Evolutionary conservation across 2,329 filamentous ascomycete species (phyloP).

Genomic region (Curvularia eragrostidis): DNA sequence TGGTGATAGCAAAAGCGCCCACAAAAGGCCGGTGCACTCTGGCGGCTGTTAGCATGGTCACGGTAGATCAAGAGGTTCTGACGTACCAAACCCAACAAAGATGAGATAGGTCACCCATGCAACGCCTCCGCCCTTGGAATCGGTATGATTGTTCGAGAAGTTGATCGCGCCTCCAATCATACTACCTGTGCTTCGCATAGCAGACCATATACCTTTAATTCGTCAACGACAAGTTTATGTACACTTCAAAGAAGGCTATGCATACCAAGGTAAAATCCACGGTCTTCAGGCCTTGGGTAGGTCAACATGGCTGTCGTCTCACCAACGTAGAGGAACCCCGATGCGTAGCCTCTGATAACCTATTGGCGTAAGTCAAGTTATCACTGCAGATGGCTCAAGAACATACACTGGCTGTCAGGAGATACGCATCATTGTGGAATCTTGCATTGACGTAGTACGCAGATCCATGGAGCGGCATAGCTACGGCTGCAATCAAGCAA

Average conservation of each 20-base stretch:
- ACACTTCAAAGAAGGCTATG: not conserved
- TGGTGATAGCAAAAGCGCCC: slow-evolving; percentile 13
- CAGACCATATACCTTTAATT: slow-evolving; percentile 16
- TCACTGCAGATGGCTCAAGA: not conserved
- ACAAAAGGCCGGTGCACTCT: slow-evolving; percentile 17
- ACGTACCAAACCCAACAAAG: slow-evolving; percentile 16
- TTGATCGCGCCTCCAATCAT: slow-evolving; percentile 20
- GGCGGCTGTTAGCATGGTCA: not conserved
- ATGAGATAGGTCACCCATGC: slow-evolving; percentile 18
- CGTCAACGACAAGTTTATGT: not conserved
- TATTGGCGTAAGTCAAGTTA: not conserved
- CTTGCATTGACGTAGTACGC: slow-evolving; percentile 18
- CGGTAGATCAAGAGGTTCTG: not conserved
- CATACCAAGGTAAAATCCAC: slow-evolving; percentile 17
- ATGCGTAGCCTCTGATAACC: slow-evolving; percentile 13
- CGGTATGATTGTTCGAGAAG: slow-evolving; percentile 15
- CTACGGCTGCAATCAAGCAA: slow-evolving; percentile 17
- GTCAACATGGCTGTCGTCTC: slow-evolving; percentile 21
- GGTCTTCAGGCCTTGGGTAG: slow-evolving; percentile 19
- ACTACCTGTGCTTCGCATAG: slow-evolving; percentile 20
- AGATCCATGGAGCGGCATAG: slow-evolving; percentile 17
- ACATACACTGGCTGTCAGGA: slow-evolving; percentile 14
- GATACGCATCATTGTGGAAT: slow-evolving; percentile 10
- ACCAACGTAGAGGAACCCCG: slow-evolving; percentile 15
- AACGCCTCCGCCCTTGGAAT: slow-evolving; percentile 9